Percentiles rank a stretch among this genome's conserved stretches.
Conservation (phyloP, 2,329 filamentous ascomycete genomes). For the Aspergillus sp. region DNA sequence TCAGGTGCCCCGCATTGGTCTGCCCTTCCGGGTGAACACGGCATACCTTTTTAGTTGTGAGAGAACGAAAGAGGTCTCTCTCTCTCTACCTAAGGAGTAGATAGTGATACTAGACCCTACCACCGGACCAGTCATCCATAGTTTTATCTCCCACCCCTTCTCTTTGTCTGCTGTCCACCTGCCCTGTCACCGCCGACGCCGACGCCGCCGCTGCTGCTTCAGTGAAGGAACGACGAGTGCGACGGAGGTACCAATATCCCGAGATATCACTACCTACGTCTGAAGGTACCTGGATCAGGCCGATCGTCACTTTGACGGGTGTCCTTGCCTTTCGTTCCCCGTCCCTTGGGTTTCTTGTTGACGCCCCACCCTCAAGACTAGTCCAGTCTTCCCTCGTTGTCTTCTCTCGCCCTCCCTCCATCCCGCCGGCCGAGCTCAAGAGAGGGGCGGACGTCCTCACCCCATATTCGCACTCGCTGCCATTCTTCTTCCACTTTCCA, state of each 20-base stretch:
- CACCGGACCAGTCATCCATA: too few species aligned
- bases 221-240: not conserved
- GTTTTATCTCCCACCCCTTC: too few species aligned
- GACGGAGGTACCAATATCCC: not conserved
- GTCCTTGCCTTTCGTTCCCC: not conserved
- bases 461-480: not conserved
- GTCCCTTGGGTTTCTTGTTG: not conserved
- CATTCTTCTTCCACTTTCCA: not conserved
- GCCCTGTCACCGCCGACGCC: not conserved
- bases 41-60: not conserved
- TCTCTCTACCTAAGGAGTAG: not conserved
- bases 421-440: not conserved
- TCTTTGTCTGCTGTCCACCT: not conserved
- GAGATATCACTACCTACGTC: not conserved
- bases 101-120: not conserved
- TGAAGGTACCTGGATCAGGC: not conserved
- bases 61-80: not conserved
- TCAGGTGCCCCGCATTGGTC: constrained; percentile 12
- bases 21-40: constrained; percentile 7
- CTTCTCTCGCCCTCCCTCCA: not conserved
- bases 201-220: too few species aligned
- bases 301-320: constrained; percentile 1
- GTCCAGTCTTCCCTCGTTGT: not conserved
- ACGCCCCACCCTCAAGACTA: not conserved
- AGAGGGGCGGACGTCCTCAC: not conserved